phyloP scores from a whole-genome alignment of 2,329 filamentous ascomycete genomes.

The Alternaria sp. region DNA sequence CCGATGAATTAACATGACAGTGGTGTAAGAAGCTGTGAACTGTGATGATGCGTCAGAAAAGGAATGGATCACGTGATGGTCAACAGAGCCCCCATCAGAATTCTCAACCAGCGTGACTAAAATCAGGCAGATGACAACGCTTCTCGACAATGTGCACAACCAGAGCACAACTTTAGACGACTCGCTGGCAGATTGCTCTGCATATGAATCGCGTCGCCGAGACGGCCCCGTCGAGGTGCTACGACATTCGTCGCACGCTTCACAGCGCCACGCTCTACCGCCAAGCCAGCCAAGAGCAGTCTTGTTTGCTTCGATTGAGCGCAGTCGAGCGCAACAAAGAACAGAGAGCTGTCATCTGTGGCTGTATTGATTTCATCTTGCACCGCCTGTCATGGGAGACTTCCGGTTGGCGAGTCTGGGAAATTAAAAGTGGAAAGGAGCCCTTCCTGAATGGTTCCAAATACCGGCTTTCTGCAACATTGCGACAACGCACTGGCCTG shows the following conservation, averaged over 20 bases:
- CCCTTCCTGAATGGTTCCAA: slow-evolving; percentile 29
- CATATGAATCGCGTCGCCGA: slow-evolving; percentile 10
- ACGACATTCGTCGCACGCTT: slow-evolving; percentile 21
- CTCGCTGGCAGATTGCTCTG: slow-evolving; percentile 9
- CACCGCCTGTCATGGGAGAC: slow-evolving; percentile 21
- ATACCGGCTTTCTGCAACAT: slow-evolving; percentile 24
- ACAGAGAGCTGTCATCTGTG: slow-evolving; percentile 32
- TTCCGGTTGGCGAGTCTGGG: slow-evolving; percentile 35
- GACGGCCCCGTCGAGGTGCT: slow-evolving; percentile 13
- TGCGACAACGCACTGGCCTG: slow-evolving; percentile 26
- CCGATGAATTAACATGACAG: neutral
- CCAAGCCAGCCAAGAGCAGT: slow-evolving; percentile 22
- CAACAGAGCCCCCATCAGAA: neutral
- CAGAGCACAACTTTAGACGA: slow-evolving; percentile 4
- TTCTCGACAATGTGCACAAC: neutral
- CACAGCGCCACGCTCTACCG: slow-evolving; percentile 20
- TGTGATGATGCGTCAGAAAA: no score
- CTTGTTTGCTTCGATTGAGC: slow-evolving; percentile 16
- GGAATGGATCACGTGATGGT: neutral
- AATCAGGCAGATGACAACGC: neutral
- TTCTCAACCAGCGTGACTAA: neutral
- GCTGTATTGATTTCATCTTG: slow-evolving; percentile 38
- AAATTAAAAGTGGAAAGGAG: slow-evolving; percentile 43
- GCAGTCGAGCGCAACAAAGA: slow-evolving; percentile 11
- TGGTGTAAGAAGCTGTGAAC: neutral